Conservation (phyloP, 768 basidiomycete genomes). For the Sarcodon aspratus region DNA sequence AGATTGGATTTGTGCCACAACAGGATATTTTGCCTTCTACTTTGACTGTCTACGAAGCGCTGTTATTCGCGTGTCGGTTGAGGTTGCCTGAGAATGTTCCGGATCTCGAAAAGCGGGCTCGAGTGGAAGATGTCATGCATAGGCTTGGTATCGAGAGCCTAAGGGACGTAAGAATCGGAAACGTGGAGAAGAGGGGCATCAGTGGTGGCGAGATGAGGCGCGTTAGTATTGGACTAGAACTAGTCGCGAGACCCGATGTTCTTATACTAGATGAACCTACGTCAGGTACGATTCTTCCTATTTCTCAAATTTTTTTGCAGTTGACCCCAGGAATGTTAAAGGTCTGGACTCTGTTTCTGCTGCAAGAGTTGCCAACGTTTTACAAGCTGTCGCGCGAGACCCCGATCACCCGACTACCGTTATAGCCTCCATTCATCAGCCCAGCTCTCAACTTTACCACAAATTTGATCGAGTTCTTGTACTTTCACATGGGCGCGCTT, state of each 20-base stretch:
- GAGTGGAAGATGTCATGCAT: conserved; percentile 61
- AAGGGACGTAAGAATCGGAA: conserved; percentile 62
- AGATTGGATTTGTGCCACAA: conserved; percentile 81
- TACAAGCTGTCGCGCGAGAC: conserved; percentile 67
- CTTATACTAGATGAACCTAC: conserved; percentile 85
- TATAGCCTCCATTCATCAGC: conserved; percentile 83
- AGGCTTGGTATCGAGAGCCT: conserved; percentile 70
- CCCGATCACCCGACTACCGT: conserved; percentile 62
- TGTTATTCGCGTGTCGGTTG: conserved; percentile 78
- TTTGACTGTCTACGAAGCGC: conserved; percentile 43
- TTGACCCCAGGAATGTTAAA: conserved; percentile 7
- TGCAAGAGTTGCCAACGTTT: conserved; percentile 62
- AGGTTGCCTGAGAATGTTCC: conserved; percentile 69
- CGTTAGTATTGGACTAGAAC: conserved; percentile 83
- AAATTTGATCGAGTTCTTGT: conserved; percentile 75
- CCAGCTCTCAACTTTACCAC: conserved; percentile 78
- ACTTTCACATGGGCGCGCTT: conserved; percentile 61
- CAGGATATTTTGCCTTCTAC: conserved; percentile 70
- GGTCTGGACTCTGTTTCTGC: conserved; percentile 88
- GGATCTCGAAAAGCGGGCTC: conserved; percentile 44
- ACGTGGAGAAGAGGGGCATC: conserved; percentile 68
- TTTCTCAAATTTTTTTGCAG: conserved; percentile 1
- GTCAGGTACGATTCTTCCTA: conserved; percentile 25
- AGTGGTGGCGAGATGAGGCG: conserved; percentile 88
- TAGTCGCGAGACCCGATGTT: conserved; percentile 77